Conservation (phyloP, 768 basidiomycete species). For the Botryobasidium botryosum region DNA sequence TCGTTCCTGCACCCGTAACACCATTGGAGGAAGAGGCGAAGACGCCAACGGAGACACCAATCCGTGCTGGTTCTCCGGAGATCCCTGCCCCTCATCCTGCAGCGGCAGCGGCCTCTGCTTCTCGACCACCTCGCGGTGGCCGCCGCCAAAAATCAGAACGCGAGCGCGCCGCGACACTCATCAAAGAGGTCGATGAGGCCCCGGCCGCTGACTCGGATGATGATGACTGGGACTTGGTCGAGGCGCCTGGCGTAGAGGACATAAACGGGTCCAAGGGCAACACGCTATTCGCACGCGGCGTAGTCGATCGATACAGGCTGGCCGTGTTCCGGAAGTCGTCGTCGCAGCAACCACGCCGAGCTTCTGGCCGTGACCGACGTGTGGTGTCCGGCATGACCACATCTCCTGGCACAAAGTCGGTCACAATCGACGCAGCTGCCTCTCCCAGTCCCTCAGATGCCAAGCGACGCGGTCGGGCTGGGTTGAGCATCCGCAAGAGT, state of each 20-base stretch:
- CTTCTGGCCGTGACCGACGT: conserved; percentile 18
- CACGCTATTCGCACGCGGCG: conserved; percentile 78
- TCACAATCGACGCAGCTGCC: conserved; percentile 19
- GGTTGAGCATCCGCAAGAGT: conserved; percentile 54
- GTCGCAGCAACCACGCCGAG: conserved; percentile 32
- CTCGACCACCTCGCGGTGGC: background rate
- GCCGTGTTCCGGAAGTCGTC: conserved; percentile 64
- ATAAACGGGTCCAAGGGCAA: conserved; percentile 50
- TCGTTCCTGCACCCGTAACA: background rate
- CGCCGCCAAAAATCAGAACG: conserved; percentile 59
- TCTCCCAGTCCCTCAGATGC: conserved; percentile 33
- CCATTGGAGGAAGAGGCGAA: background rate
- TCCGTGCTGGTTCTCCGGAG: too few species aligned
- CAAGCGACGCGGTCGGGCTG: conserved; percentile 48
- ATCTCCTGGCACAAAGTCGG: conserved; percentile 25
- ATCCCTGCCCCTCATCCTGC: conserved; percentile 1
- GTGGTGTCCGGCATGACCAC: background rate
- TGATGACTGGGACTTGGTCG: conserved; percentile 86
- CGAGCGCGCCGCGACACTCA: conserved; percentile 41
- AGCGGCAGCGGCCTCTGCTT: conserved; percentile 8
- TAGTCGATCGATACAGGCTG: conserved; percentile 73
- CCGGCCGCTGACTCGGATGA: conserved; percentile 42
- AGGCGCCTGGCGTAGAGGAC: conserved; percentile 61
- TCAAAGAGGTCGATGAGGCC: conserved; percentile 27
- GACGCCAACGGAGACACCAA: background rate